Percentiles rank a stretch among this genome's conserved stretches.
Conservation (phyloP, 345 rosid genomes). For the Syzygium aqueum region DNA sequence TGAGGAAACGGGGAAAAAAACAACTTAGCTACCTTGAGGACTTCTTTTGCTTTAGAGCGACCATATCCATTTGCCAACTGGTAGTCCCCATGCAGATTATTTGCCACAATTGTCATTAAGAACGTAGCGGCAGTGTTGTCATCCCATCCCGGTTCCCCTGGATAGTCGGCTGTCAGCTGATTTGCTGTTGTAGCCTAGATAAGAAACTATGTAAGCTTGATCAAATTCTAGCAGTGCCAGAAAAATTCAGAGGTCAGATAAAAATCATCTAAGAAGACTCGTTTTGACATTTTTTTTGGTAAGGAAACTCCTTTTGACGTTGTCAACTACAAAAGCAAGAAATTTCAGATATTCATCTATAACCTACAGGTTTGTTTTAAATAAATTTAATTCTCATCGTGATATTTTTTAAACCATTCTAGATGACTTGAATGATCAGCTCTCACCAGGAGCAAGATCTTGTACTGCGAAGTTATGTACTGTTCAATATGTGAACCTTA, state of each 20-base stretch:
- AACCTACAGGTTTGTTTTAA: background rate
- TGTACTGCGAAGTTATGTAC: background rate
- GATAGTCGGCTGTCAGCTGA: slow-evolving; percentile 57
- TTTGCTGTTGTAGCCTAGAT: slow-evolving; percentile 41
- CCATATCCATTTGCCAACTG: slow-evolving; percentile 70
- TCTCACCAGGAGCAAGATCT: background rate
- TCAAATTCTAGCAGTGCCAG: background rate
- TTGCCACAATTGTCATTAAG: slow-evolving; percentile 44
- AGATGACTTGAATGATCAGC: background rate
- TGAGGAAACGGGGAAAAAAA: background rate
- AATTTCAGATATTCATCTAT: background rate
- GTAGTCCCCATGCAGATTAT: slow-evolving; percentile 68
- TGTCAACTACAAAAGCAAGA: background rate
- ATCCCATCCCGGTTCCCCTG: slow-evolving; percentile 60
- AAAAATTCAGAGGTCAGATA: background rate
- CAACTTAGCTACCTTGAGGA: slow-evolving; percentile 37
- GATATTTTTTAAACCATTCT: background rate
- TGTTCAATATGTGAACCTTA: background rate
- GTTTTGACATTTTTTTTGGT: background rate
- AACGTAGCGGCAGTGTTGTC: slow-evolving; percentile 63
- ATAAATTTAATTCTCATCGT: background rate
- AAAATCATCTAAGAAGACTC: background rate
- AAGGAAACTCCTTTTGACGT: background rate
- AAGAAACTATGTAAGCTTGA: slow-evolving; percentile 6
- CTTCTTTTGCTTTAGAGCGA: slow-evolving; percentile 41